phyloP scores from a whole-genome alignment of 495 filamentous ascomycete genomes.

The Barbatosphaeria neglecta region DNA sequence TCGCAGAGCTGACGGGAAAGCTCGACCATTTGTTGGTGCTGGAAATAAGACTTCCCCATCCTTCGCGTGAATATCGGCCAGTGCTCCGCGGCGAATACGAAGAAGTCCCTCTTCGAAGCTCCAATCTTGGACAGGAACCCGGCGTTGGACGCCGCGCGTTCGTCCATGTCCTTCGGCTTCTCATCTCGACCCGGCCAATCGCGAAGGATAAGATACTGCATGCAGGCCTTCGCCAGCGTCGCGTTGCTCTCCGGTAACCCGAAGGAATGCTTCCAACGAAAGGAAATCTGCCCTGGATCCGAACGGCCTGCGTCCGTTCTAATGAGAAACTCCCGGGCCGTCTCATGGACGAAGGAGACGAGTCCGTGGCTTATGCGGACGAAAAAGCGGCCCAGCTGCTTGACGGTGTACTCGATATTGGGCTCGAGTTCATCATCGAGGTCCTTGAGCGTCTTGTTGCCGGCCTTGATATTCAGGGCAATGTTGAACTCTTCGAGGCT shows the following conservation, averaged over 20 bases:
- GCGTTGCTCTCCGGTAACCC: not conserved
- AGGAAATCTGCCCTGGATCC: too few species aligned
- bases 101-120: not conserved
- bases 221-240: not conserved
- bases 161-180: not conserved
- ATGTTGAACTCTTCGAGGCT: constrained; percentile 25
- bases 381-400: constrained; percentile 27
- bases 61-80: not conserved
- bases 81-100: not conserved
- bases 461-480: constrained; percentile 19
- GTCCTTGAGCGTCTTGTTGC: constrained; percentile 10
- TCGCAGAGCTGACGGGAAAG: not conserved
- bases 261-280: not conserved
- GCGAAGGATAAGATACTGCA: not conserved
- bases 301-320: not conserved
- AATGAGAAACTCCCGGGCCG: constrained; percentile 18
- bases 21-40: not conserved
- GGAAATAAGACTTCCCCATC: not conserved
- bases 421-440: constrained; percentile 5
- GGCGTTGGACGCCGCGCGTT: not conserved
- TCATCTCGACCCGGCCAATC: not conserved
- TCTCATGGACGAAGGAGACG: constrained; percentile 19
- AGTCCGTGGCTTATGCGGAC: constrained; percentile 23
- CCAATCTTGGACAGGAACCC: not conserved
- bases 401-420: constrained; percentile 10